Evolutionary conservation across 78 protist species (phyloP).

Genomic region (Tieghemostelium lacteum): DNA sequence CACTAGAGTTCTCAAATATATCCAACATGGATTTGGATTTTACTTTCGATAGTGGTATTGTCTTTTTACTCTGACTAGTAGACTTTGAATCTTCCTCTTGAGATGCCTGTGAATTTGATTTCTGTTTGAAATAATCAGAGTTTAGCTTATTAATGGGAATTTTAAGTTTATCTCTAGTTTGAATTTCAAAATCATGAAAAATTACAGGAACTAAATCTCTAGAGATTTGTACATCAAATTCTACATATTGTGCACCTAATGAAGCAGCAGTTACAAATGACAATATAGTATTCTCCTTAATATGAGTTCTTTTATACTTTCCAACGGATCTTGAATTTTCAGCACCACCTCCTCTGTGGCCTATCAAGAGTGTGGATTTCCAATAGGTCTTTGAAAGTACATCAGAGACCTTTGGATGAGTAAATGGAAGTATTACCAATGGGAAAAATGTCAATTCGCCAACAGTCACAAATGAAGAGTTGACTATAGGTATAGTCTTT

Average conservation of each 20-base stretch:
- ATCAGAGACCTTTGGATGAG: conserved; percentile 28
- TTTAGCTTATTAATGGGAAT: conserved; percentile 49
- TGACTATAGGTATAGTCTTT: conserved; percentile 32
- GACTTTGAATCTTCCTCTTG: not conserved
- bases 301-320: conserved; percentile 68
- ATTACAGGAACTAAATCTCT: conserved; percentile 79
- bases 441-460: conserved; percentile 66
- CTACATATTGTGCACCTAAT: conserved; percentile 85
- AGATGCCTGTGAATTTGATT: too few relatives aligned
- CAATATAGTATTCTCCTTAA: conserved; percentile 87
- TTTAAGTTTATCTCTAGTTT: conserved; percentile 3
- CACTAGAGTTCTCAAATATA: conserved; percentile 7
- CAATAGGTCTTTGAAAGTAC: conserved; percentile 49
- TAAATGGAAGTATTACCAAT: conserved; percentile 44
- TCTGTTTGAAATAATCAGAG: conserved; percentile 6
- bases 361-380: conserved; percentile 65
- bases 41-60: not conserved
- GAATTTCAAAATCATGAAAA: conserved; percentile 82
- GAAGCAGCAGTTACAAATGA: conserved; percentile 84
- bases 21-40: conserved; percentile 43
- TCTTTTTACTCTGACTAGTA: not conserved
- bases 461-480: conserved; percentile 29
- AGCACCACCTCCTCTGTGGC: conserved; percentile 84
- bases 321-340: conserved; percentile 65
- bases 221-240: conserved; percentile 87